A percentile compares a stretch with the other conserved stretches of the same genome.
Evolutionary conservation across 177 flowering plant species (phyloP).

Genomic region (Vitis hybrid): DNA sequence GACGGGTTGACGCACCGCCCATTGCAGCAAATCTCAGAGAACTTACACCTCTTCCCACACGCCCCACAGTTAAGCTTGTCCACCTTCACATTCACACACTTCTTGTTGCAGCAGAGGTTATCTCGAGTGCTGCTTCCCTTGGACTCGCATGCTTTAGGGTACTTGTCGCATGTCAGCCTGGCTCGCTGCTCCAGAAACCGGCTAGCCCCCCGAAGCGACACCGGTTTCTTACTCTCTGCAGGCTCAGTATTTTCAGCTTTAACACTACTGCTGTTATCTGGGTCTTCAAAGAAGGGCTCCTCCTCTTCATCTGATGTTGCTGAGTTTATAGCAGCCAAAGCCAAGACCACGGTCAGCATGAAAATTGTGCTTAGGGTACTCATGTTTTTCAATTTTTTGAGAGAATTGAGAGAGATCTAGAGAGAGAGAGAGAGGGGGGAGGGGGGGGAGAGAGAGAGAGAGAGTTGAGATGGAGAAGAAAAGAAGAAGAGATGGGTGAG

Average conservation of each 20-base stretch:
- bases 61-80: slow-evolving; percentile 45
- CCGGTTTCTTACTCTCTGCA: not conserved
- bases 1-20: slow-evolving; percentile 38
- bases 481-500: too few relatives aligned
- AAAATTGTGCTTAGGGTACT: too few relatives aligned
- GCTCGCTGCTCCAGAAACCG: slow-evolving; percentile 11
- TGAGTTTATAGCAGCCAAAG: too few relatives aligned
- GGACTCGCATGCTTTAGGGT: slow-evolving; percentile 22
- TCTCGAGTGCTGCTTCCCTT: slow-evolving; percentile 17
- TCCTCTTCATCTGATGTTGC: not conserved
- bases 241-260: not conserved
- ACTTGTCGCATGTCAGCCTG: slow-evolving; percentile 20
- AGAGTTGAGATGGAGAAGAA: too few relatives aligned
- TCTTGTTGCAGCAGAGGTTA: slow-evolving; percentile 36
- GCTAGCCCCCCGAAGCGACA: slow-evolving; percentile 7
- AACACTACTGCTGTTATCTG: not conserved
- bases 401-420: too few relatives aligned
- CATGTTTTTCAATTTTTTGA: too few relatives aligned
- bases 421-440: too few relatives aligned
- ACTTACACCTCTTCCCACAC: slow-evolving; percentile 49
- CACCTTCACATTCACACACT: slow-evolving; percentile 25
- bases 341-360: too few relatives aligned
- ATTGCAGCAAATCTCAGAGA: slow-evolving; percentile 39
- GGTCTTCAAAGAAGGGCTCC: not conserved
- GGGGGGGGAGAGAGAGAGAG: too few relatives aligned